phyloP scores from a whole-genome alignment of 352 stramenopile genomes.

The Peronospora destructor region DNA sequence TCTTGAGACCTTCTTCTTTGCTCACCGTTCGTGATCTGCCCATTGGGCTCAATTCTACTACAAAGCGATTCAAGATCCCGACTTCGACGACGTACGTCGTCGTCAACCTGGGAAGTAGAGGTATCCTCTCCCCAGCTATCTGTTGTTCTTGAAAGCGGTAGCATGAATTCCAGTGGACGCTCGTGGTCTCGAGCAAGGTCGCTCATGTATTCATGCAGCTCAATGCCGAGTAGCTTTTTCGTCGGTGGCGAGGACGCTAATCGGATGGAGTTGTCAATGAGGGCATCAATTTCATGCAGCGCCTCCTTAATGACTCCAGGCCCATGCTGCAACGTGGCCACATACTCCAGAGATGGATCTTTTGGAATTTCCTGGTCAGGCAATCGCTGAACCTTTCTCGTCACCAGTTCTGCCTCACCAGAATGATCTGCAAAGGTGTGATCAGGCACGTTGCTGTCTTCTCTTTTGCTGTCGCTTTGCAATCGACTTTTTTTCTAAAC shows the following conservation, averaged over 20 bases:
- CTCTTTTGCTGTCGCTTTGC: slow-evolving; percentile 1
- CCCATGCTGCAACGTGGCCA: slow-evolving; percentile 33
- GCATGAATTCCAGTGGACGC: slow-evolving; percentile 38
- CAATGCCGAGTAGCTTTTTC: slow-evolving; percentile 12
- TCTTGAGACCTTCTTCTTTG: slow-evolving; percentile 27
- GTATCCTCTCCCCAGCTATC: slow-evolving; percentile 54
- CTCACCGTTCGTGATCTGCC: slow-evolving; percentile 8
- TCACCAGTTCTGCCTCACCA: slow-evolving; percentile 22
- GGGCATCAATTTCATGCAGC: slow-evolving; percentile 43
- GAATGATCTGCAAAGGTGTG: slow-evolving; percentile 18
- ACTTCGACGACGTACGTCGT: slow-evolving; percentile 27
- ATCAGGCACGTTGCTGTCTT: not conserved
- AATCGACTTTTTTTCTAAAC: slow-evolving; percentile 26
- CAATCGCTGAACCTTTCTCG: slow-evolving; percentile 6
- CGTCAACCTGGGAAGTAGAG: slow-evolving; percentile 26
- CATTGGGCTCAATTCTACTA: slow-evolving; percentile 12
- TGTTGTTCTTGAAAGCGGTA: slow-evolving; percentile 51
- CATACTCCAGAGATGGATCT: slow-evolving; percentile 26
- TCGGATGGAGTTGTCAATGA: slow-evolving; percentile 34
- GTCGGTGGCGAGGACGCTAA: slow-evolving; percentile 5
- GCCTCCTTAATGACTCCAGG: slow-evolving; percentile 38
- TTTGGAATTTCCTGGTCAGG: slow-evolving; percentile 17
- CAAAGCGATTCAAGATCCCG: slow-evolving; percentile 18
- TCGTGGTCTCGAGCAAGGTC: slow-evolving; percentile 46
- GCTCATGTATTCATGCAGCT: slow-evolving; percentile 29